Evolutionary conservation across 1,284 basidiomycete genomes (phyloP), one percentile per base, ranked within the genome.

Genomic region (Ustilago cynodontis): DNA sequence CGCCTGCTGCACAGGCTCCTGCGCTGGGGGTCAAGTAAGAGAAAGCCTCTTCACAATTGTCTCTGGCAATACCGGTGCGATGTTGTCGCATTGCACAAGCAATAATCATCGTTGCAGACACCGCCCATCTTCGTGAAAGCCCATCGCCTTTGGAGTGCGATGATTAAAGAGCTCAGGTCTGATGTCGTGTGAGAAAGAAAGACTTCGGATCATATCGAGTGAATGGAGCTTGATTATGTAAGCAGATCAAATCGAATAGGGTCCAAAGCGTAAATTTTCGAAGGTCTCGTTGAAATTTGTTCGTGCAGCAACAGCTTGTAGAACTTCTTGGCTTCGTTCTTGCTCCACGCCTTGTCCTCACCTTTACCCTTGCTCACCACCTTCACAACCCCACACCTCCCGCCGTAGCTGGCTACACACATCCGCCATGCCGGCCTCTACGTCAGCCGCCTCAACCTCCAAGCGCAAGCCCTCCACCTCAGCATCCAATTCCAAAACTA

Each of bases 21-120:
- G 70, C 70, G 22, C 50, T 72, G 8, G 70, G 70, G 4, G 70
- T 72, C 57, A 72, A 72, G 65, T 72, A 45, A 51, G 35, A 11
- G 10, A 8, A 22, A 31, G 7, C 26, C 29, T n/a, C 29, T 20
- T 31, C 45, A n/a, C n/a, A 33, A 50, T 35, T 24, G 0, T 35
- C 35, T 43, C 14, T n/a, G n/a, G n/a, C n/a, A n/a, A n/a, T n/a
- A n/a, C n/a, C n/a, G n/a, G n/a, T n/a, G n/a, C n/a, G n/a, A n/a
- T n/a, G n/a, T n/a, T n/a, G n/a, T n/a, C n/a, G n/a, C n/a, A n/a
- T 10, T 24, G 54, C 37, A 29, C 13, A 43, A 26, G 24, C 29
- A 22, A 53, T 20, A 37, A 45, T 37, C 3, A 45, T 29, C 39
- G 1, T 9, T 28, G 47, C 2, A n/a, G 22, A n/a, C 16, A 16